Base-by-base conservation (phyloP, 305 asterid species). In the Fraxinus sp. region DNA sequence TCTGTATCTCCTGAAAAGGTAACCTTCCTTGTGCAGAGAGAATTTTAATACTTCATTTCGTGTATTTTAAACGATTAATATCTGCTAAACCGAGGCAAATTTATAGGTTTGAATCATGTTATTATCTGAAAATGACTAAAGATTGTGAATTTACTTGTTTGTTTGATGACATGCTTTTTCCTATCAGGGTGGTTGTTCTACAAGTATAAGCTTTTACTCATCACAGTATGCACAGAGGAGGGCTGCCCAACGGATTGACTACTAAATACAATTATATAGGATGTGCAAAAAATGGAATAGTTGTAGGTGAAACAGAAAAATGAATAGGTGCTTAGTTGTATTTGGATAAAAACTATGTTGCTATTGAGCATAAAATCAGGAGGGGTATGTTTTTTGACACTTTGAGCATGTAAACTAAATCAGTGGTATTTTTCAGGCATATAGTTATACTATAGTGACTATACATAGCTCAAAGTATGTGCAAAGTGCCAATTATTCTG, bases 1-100 rank as follows among this genome's bases (percentile, higher is more conserved):
- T 90, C 92, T 0, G 97, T 91, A 70, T 90, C 95, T 10, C 92
- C 97, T 1, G 97, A 93, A 44, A 93, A 91, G 94, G 97, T 91
- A 3, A 3, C 41, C 33, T 82, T 49, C 30, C 62, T 59, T 39
- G 5, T 20, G 62, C 37, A 62, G 39, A 39, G 72, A 11, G 80
- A 44, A 52, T 14, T 28, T 73, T 39, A 49, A 59, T 80, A 24
- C 75, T 74, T 9, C 70, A 7, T 13, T 72, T 77, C 41, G 28
- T 26, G 24, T 73, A 14, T 36, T 37, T 20, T 16, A 5, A 49
- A 49, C 6, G 0, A 37, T 59, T 49, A 7, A 20, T 82, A 41
- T 26, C 7, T 85, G 28, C 46, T 77, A 22, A 41, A 4, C 52
- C 22, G 9, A 41, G 76, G 37, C 62, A 49, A 20, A 39, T 14